A percentile compares a stretch with the other conserved stretches of the same genome.
Evolutionary conservation across 192 early-diverging fungal species (phyloP).

Genomic region (Chytriomyces confervae): DNA sequence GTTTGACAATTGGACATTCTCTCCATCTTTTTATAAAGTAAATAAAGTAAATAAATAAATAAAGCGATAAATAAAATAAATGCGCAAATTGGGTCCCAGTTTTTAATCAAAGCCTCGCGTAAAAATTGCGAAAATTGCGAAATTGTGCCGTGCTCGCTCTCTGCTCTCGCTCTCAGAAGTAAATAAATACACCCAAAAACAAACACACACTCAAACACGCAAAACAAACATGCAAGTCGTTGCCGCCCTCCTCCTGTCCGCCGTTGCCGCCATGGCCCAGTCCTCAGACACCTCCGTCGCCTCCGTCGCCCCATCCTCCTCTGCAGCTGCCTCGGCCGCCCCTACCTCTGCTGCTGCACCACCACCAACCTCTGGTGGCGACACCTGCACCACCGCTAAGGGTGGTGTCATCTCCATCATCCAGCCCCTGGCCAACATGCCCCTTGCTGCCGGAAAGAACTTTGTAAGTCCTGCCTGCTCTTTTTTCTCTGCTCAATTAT

Average conservation of each 20-base stretch:
- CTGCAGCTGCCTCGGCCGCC: not conserved
- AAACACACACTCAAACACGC: not conserved
- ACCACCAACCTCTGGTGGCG: not conserved
- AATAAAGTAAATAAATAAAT: not conserved
- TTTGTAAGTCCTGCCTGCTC: not conserved
- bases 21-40: not conserved
- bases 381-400: not conserved
- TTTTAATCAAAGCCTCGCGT: conserved; percentile 1
- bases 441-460: not conserved
- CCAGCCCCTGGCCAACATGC: not conserved
- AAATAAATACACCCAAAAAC: not conserved
- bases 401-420: not conserved
- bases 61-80: not conserved
- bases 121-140: not conserved
- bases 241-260: not conserved
- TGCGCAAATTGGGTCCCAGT: not conserved
- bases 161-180: too few relatives aligned
- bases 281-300: not conserved
- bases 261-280: not conserved
- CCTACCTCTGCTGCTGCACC: not conserved
- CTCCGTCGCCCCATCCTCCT: not conserved
- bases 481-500: too few relatives aligned
- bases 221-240: not conserved
- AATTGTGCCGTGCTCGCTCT: too few relatives aligned
- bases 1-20: not conserved